Evolutionary conservation across 129 eudicot genomes (phyloP).

Genomic region (Flaveria brownii): DNA sequence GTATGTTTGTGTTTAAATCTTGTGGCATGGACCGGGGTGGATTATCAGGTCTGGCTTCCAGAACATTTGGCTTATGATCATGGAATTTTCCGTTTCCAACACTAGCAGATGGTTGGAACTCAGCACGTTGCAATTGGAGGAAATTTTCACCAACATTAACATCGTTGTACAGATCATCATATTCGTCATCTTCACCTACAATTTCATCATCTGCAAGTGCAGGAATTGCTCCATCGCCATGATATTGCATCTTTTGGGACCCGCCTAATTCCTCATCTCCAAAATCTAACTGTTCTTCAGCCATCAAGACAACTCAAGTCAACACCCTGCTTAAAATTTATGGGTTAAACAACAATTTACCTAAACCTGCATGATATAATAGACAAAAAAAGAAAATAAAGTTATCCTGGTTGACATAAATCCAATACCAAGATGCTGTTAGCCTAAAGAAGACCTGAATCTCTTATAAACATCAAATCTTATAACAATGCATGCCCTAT

Average conservation of each 20-base stretch:
- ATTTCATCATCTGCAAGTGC: slow-evolving; percentile 91
- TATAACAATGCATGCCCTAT: not conserved
- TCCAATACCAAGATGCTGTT: not conserved
- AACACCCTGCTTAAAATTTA: not conserved
- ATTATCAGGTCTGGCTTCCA: not conserved
- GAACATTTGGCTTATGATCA: slow-evolving; percentile 48
- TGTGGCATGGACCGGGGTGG: slow-evolving; percentile 12
- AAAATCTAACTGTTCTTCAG: slow-evolving; percentile 77
- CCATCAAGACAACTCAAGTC: slow-evolving; percentile 48
- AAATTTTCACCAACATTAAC: slow-evolving; percentile 91
- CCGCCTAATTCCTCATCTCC: slow-evolving; percentile 85
- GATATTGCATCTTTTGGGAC: slow-evolving; percentile 80
- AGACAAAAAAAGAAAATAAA: not conserved
- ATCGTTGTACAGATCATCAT: slow-evolving; percentile 90
- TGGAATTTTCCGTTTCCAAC: slow-evolving; percentile 55
- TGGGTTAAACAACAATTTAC: slow-evolving; percentile 14
- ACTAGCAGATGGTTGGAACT: slow-evolving; percentile 46
- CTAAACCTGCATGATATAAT: slow-evolving; percentile 41
- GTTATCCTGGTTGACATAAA: not conserved
- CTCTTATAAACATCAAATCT: not conserved
- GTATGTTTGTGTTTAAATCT: slow-evolving; percentile 37
- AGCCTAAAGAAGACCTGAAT: not conserved
- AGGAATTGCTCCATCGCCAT: slow-evolving; percentile 80
- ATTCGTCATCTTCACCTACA: slow-evolving; percentile 84
- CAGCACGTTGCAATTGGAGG: slow-evolving; percentile 70